These are phyloP conservation scores for Apiospora arundinis DNA, from an alignment of 2,329 filamentous ascomycete species.

Conservation along the genomic window DNA sequence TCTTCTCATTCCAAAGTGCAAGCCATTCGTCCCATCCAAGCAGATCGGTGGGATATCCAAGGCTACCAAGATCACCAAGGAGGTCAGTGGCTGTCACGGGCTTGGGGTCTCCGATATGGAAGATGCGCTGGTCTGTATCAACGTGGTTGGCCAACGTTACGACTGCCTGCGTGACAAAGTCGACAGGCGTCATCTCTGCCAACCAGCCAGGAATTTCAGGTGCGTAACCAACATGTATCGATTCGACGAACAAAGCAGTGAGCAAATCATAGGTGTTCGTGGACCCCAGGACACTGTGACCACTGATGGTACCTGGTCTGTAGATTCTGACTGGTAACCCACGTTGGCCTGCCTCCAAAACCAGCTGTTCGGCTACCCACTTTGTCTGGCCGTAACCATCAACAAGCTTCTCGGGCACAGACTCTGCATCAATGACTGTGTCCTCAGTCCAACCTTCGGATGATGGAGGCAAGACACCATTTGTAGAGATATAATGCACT, in stretches of 20 bases:
- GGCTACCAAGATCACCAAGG: conserved; percentile 67
- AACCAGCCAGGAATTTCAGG: conserved; percentile 78
- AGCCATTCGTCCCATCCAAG: conserved; percentile 79
- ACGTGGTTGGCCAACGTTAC: conserved; percentile 71
- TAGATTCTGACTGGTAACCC: conserved; percentile 75
- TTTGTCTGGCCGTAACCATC: conserved; percentile 83
- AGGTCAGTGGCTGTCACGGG: conserved; percentile 71
- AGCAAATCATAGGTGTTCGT: conserved; percentile 81
- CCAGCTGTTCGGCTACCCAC: conserved; percentile 80
- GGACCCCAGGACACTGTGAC: conserved; percentile 76
- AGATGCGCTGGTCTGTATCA: conserved; percentile 67
- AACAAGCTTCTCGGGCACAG: conserved; percentile 70
- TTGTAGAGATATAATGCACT: conserved; percentile 80
- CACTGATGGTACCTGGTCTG: conserved; percentile 78
- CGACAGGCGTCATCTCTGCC: conserved; percentile 83
- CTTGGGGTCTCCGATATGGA: conserved; percentile 76
- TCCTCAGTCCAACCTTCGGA: conserved; percentile 75
- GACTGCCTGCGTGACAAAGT: conserved; percentile 80
- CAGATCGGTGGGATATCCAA: conserved; percentile 74
- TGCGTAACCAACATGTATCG: conserved; percentile 72
- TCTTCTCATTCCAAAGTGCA: conserved; percentile 72
- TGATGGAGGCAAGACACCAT: conserved; percentile 77
- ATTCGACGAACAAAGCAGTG: conserved; percentile 78
- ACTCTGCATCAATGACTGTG: conserved; percentile 68
- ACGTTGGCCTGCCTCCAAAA: conserved; percentile 70